Evolutionary conservation across 108 stramenopile genomes (phyloP).

Genomic region (Stephanodiscus triporus): DNA sequence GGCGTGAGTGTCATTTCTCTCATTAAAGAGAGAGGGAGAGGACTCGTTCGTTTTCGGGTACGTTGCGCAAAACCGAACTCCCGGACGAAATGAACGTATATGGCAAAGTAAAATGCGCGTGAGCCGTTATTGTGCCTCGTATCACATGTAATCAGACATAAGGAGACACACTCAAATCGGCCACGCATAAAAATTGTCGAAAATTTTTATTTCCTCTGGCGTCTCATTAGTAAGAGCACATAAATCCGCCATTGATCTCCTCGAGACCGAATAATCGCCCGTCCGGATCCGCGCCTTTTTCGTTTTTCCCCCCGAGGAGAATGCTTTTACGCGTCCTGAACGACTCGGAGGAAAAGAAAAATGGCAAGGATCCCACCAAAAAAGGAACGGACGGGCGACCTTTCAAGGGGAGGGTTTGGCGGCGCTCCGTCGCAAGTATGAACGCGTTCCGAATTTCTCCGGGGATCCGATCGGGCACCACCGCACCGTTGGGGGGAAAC

Average conservation of each 20-base stretch:
- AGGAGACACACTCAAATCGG: slow-evolving; percentile 36
- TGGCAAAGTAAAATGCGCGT: too few species aligned
- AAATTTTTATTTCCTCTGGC: slow-evolving; percentile 15
- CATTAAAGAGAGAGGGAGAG: too few species aligned
- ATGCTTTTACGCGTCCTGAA: too few species aligned
- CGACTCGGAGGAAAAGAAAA: not conserved
- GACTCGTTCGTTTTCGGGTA: not conserved
- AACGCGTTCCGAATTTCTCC: slow-evolving; percentile 13
- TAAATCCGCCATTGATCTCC: slow-evolving; percentile 33
- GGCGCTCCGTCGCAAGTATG: slow-evolving; percentile 51
- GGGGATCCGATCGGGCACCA: not conserved
- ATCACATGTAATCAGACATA: slow-evolving; percentile 27
- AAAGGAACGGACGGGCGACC: not conserved
- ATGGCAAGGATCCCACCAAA: too few species aligned
- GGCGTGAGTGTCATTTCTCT: too few species aligned
- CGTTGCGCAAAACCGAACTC: too few species aligned
- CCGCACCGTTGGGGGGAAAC: not conserved
- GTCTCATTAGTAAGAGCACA: slow-evolving; percentile 43
- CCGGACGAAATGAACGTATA: too few species aligned
- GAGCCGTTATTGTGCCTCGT: slow-evolving; percentile 38
- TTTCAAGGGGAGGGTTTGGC: slow-evolving; percentile 30
- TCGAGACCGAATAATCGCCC: slow-evolving; percentile 6
- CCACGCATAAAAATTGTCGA: slow-evolving; percentile 8
- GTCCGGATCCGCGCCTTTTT: not conserved
- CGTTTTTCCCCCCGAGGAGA: slow-evolving; percentile 35